Evolutionary conservation across 768 basidiomycete species (phyloP).

Genomic region (Psilocybe cubensis): DNA sequence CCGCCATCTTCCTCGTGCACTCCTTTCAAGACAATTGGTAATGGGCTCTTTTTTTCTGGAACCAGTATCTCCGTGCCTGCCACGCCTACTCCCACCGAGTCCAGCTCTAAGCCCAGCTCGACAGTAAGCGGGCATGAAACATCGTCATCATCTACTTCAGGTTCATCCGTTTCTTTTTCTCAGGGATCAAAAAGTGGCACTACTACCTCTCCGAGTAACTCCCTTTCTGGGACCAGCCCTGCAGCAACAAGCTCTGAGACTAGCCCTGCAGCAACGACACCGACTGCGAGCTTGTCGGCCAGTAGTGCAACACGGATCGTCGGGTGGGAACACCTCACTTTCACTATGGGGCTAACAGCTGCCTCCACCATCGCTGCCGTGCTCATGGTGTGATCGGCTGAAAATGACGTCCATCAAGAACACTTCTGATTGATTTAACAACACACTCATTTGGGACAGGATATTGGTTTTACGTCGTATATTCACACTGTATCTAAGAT

Average conservation of each 20-base stretch:
- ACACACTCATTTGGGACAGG: too few relatives aligned
- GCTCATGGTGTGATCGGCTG: conserved; percentile 26
- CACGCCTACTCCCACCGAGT: conserved; percentile 15
- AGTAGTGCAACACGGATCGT: conserved; percentile 7
- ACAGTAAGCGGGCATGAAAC: conserved; percentile 4
- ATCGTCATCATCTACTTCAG: neutral
- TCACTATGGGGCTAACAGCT: conserved; percentile 28
- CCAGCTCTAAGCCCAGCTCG: conserved; percentile 21
- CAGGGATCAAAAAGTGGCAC: conserved; percentile 1
- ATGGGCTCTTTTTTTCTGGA: conserved; percentile 39
- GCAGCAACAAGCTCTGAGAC: neutral
- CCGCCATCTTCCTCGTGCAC: conserved; percentile 68
- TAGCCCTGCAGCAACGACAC: neutral
- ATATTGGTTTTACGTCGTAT: too few relatives aligned
- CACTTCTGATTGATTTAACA: neutral
- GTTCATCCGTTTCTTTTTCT: neutral
- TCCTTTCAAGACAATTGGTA: conserved; percentile 51
- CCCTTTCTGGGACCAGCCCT: neutral
- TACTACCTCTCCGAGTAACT: neutral
- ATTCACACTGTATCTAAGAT: too few relatives aligned
- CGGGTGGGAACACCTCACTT: conserved; percentile 27
- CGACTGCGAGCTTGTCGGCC: conserved; percentile 8
- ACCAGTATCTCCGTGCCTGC: conserved; percentile 25
- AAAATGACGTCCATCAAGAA: neutral
- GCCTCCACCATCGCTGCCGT: conserved; percentile 28